Evolutionary conservation across 768 basidiomycete species (phyloP).

Genomic region (Agrocybe praecox): DNA sequence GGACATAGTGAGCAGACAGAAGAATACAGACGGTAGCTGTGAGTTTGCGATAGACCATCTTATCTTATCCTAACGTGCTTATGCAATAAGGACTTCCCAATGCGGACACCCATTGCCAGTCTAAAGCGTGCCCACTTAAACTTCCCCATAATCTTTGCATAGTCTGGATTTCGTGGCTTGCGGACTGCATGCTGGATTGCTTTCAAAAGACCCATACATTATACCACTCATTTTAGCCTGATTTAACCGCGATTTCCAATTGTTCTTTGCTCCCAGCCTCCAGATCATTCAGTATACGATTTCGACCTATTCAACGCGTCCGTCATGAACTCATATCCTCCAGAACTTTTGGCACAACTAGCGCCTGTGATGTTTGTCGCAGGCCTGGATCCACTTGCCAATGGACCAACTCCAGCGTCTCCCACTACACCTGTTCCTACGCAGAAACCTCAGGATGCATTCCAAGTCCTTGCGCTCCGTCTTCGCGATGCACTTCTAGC

Average conservation of each 20-base stretch:
- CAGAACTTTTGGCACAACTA: conserved; percentile 86
- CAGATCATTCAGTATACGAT: neutral
- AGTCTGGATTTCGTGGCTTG: no score
- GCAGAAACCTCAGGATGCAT: conserved; percentile 55
- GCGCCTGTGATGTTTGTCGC: conserved; percentile 95
- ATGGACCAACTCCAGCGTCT: conserved; percentile 22
- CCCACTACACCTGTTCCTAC: conserved; percentile 24
- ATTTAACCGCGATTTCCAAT: neutral
- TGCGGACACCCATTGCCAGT: neutral
- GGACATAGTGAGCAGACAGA: no score
- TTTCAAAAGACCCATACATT: neutral
- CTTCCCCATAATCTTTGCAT: no score
- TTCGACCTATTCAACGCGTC: neutral
- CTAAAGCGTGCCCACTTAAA: no score
- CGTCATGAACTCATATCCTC: conserved; percentile 90
- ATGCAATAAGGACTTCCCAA: neutral
- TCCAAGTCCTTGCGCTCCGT: conserved; percentile 56
- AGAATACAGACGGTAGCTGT: no score
- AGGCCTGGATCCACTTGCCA: conserved; percentile 59
- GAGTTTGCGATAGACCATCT: no score
- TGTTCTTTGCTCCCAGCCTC: neutral
- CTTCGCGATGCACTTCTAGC: conserved; percentile 70
- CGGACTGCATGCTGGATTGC: no score
- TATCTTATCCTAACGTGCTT: neutral
- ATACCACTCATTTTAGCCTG: neutral